Base-by-base conservation (phyloP, 441 rosid species). In the Viola pubescens region DNA sequence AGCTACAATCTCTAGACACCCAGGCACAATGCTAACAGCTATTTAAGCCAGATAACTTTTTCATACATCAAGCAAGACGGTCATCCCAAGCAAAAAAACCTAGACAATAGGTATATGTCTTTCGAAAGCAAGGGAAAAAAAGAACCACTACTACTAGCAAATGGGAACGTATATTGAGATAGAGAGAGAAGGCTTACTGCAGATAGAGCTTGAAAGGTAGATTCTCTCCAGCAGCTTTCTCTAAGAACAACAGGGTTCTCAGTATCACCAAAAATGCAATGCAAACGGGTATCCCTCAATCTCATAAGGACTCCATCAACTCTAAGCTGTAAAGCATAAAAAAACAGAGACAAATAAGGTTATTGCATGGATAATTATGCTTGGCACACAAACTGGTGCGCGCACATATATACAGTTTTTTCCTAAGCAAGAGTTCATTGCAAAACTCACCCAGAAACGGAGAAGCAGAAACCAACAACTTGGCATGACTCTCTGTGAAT, bases 291-390 rank as follows among this genome's bases (percentile, higher is more conserved):
- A 65, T 92, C 98, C 81, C 98, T 82, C 67, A 92, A 65, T 73
- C 98, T 87, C 96, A 92, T 86, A 34, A 92, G 82, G 56, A 82
- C 91, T 62, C 98, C 98, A 73, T 92, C 98, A 73, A 92, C 98
- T 70, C 98, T 84, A 67, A 89, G 97, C 98, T 92, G 79, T 58
- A 11, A 47, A 7, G 4, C 42, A 39, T 10, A 16, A 3, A 6
- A 1, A 48, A 12, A 43, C 8, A 40, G 37, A 47, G 44, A 7
- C 10, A 46, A 2, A 7, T 14, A 54, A 13, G 3, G 13, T 10
- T 19, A 19, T 19, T 19, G 6, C 11, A 3, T 42, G 43, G 9
- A 62, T 59, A 12, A 41, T 47, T 37, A 40, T 34, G 4, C 37
- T 49, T 55, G 41, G 8, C 37, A 42, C n/a, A 2, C 34, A 49